Base-by-base conservation (phyloP, 768 basidiomycete species). In the Termitomyces sp. region DNA sequence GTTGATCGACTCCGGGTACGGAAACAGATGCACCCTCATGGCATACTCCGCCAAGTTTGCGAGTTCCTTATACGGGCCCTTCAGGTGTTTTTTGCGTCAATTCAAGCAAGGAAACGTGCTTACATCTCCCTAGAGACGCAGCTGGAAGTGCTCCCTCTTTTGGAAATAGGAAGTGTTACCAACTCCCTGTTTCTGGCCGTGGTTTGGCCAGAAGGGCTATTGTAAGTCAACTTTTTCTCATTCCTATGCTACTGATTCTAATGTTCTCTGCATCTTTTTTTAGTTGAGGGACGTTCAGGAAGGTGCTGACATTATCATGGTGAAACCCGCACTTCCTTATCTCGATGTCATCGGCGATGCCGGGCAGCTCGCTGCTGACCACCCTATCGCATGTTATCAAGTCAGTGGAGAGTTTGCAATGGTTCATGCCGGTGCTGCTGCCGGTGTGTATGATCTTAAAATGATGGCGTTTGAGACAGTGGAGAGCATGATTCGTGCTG, bases 301-400 rank as follows among this genome's bases (percentile, higher is more conserved):
- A 75, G 97, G 97, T 19, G 97, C 97, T 17, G 97, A 99, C 68
- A 91, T 99, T 66, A 85, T 99, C 68, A 98, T 99, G 95, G 94
- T 99, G 68, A 99, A 99, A 68, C 97, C 97, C 19, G 82, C 94
- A 0, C 72, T 98, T 58, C 95, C 97, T 0, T 98, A 98, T 74
- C 90, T 98, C 50, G 97, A 99, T 72, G 88, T 98, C 72, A 89
- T 99, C 62, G 81, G 89, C 32, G 93, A 97, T 66, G 93, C 92
- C 16, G 83, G 86, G 3, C 72, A 85, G 62, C 79, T 97, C 42
- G 86, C 91, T 5, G 83, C 84, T 0, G 86, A 96, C 67, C 88
- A 91, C 64, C 96, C 96, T 2, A 78, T 97, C n/a, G 97, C 97
- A 0, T 93, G 91, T 65, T 99, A 98, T 71, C 91, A 95, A 72